phyloP scores from a whole-genome alignment of 2,329 filamentous ascomycete species.

The Fusarium armeniacum region DNA sequence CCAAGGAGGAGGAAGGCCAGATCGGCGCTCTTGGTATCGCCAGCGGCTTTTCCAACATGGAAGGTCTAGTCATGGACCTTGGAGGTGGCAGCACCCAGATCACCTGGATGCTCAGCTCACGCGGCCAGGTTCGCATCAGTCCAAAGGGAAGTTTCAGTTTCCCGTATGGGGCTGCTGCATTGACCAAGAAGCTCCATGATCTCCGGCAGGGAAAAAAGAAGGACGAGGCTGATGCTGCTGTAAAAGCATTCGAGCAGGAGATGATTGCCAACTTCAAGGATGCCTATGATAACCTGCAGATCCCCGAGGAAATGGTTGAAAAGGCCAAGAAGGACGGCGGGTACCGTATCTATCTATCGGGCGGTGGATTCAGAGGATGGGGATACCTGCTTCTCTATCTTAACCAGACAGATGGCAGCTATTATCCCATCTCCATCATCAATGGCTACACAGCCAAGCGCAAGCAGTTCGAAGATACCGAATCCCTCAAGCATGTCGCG shows the following conservation, averaged over 20 bases:
- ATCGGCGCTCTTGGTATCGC: slow-evolving; percentile 77
- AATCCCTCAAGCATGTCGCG: slow-evolving; percentile 54
- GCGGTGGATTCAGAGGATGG: slow-evolving; percentile 79
- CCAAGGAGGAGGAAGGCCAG: slow-evolving; percentile 75
- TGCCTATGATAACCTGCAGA: slow-evolving; percentile 65
- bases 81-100: slow-evolving; percentile 79
- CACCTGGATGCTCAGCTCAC: slow-evolving; percentile 71
- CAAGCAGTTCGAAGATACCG: slow-evolving; percentile 66
- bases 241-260: slow-evolving; percentile 62
- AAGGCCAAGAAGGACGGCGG: slow-evolving; percentile 61
- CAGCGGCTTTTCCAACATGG: slow-evolving; percentile 71
- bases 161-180: slow-evolving; percentile 77
- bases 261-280: slow-evolving; percentile 66
- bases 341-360: slow-evolving; percentile 75
- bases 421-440: slow-evolving; percentile 79
- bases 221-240: slow-evolving; percentile 59
- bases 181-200: slow-evolving; percentile 68
- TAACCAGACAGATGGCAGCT: slow-evolving; percentile 68
- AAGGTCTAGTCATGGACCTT: slow-evolving; percentile 78
- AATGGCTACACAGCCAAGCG: slow-evolving; percentile 73
- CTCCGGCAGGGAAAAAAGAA: slow-evolving; percentile 56
- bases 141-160: slow-evolving; percentile 72
- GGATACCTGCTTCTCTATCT: slow-evolving; percentile 74
- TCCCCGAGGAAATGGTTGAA: slow-evolving; percentile 66
- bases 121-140: slow-evolving; percentile 65